Base-by-base conservation (phyloP, 495 filamentous ascomycete genomes). In the Penicillium chermesinum region DNA sequence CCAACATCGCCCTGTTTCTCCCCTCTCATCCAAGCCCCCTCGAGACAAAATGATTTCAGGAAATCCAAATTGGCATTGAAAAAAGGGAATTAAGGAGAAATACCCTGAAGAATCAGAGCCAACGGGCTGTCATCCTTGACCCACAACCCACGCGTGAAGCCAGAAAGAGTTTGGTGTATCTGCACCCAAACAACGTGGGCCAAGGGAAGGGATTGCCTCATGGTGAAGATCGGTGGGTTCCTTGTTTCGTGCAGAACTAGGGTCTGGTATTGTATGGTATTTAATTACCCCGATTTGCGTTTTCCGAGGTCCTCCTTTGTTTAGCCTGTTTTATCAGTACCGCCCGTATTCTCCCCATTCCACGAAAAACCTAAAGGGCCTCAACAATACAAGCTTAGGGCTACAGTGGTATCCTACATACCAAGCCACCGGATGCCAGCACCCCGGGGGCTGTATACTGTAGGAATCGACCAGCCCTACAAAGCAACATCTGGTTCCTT, bases 161-260 rank as follows among this genome's bases (percentile, higher is more conserved):
- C 59, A 47, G 52, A 61, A 66, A 63, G 59, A 59, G 67, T 71
- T 67, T 69, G 64, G 67, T 64, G 60, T 62, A 60, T 30, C 64
- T 68, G 67, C 67, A 71, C 48, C 62, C 59, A 62, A 60, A 65
- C 61, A 71, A 71, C 68, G 68, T 71, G 68, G 67, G 67, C 65
- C 18, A 66, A 64, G 64, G 54, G 59, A 55, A 61, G 50, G 51
- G 55, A 58, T 58, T 55, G 55, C 55, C 55, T 58, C 51, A 54
- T 54, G 48, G 48, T 57, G 55, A 63, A 53, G 55, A 57, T 61
- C 58, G 58, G 58, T 54, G 52, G 52, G 39, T 54, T 54, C 52
- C 45, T 49, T 49, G 50, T 52, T 52, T 54, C 42, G 44, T 21
- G 45, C 35, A 41, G 44, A n/a, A n/a, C n/a, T n/a, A n/a, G 38